Percentiles rank a stretch among this genome's conserved stretches.
phyloP scores from a whole-genome alignment of 2,329 filamentous ascomycete species.

The Fusarium beomiforme region DNA sequence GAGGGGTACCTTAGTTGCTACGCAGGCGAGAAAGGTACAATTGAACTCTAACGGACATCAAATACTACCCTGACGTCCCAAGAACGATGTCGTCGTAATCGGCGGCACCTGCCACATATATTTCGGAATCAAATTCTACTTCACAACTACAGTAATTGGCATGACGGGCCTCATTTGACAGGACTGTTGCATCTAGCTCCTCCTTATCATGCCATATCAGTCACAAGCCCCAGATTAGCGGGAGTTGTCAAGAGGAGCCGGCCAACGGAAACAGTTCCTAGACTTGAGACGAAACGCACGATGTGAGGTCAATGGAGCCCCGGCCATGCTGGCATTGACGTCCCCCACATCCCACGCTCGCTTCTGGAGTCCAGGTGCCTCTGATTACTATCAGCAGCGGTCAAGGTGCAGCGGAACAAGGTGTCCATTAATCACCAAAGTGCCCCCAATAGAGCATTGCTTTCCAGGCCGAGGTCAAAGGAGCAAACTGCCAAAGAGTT shows the following conservation, averaged over 20 bases:
- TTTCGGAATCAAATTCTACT: not conserved
- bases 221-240: conserved; percentile 19
- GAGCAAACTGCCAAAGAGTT: not conserved
- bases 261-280: conserved; percentile 28
- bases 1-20: not conserved
- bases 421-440: not conserved
- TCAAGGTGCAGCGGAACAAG: conserved; percentile 18
- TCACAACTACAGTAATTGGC: not conserved
- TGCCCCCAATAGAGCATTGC: not conserved
- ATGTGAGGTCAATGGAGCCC: conserved; percentile 31
- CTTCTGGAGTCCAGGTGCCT: conserved; percentile 12
- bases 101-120: not conserved
- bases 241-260: conserved; percentile 7
- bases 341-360: conserved; percentile 33
- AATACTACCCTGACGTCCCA: not conserved
- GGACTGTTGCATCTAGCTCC: conserved; percentile 6
- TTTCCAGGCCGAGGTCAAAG: not conserved
- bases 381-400: conserved; percentile 9
- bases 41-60: conserved; percentile 4
- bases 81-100: not conserved
- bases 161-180: conserved; percentile 14
- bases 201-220: conserved; percentile 25
- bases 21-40: conserved; percentile 1
- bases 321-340: conserved; percentile 18
- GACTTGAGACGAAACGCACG: conserved; percentile 27